Conservation (phyloP, 192 early-diverging fungal genomes). For the Linnemannia hyalina region DNA sequence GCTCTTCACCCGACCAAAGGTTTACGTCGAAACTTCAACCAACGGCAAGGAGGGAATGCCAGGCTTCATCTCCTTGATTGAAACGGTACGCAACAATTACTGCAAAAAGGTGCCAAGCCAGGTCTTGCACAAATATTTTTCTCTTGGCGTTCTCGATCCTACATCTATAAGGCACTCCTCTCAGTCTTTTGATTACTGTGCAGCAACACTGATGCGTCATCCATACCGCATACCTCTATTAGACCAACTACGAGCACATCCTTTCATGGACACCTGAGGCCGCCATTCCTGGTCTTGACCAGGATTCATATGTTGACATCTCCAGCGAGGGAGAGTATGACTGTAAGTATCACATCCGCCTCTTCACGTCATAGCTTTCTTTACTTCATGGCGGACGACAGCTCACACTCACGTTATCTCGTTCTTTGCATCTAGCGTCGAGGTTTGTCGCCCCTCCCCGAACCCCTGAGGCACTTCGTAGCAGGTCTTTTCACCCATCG, state of each 20-base stretch:
- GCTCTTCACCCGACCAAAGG: constrained; percentile 79
- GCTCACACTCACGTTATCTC: not conserved
- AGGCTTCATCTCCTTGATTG: constrained; percentile 75
- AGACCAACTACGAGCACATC: constrained; percentile 64
- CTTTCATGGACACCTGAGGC: constrained; percentile 82
- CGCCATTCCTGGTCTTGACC: constrained; percentile 68
- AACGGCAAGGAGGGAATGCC: constrained; percentile 73
- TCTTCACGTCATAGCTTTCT: not conserved
- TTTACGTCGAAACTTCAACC: constrained; percentile 76
- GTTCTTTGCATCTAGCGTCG: constrained; percentile 18
- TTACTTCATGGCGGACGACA: not conserved
- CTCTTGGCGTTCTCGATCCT: constrained; percentile 15
- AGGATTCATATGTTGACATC: constrained; percentile 73
- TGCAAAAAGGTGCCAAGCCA: not conserved
- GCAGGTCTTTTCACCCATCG: constrained; percentile 42
- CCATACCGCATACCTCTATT: not conserved
- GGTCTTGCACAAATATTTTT: not conserved
- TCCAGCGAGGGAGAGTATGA: constrained; percentile 64
- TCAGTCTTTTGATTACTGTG: not conserved
- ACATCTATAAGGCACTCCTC: not conserved
- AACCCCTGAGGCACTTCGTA: constrained; percentile 18
- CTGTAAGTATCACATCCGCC: constrained; percentile 10
- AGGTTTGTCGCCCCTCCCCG: constrained; percentile 52
- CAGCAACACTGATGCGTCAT: not conserved
- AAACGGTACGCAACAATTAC: constrained; percentile 57